Base-by-base conservation (phyloP, 352 stramenopile genomes). In the Phytophthora pinifolia region DNA sequence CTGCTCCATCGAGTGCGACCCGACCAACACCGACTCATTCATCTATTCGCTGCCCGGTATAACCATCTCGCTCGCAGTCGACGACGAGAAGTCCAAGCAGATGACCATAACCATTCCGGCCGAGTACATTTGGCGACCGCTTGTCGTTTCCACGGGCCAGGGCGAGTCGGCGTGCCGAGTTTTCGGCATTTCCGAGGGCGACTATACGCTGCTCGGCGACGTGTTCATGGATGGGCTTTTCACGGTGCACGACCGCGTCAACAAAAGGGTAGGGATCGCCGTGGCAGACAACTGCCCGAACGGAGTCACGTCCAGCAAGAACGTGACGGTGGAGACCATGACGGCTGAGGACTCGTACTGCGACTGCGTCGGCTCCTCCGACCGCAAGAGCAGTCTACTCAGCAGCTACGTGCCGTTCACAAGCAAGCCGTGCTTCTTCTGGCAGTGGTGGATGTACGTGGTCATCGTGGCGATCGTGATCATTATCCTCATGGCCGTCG, bases 391-490 rank as follows among this genome's bases (percentile, higher is more conserved):
- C 34, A 89, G 66, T 25, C 53, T 90, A n/a, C 33, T 94, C 18
- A 84, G 63, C 31, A 81, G 72, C 33, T 84, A 79, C 39, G 49
- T 79, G 15, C 80, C 82, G 4, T 81, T 88, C 56, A 73, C 70
- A 9, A 60, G 68, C 58, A 89, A 87, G 44, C 69, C 75, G 13
- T 94, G 84, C 70, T 92, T 83, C 76, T 91, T 90, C 61, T 94
- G 84, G 84, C 67, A 84, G 43, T 94, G 84, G 84, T 94, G 84
- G 84, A 92, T 89, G 79, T 92, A 94, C 54, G 65, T 94, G 22
- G 73, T 94, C 6, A 54, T 94, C 22, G 81, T 73, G 9, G 69
- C 70, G 12, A 48, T 74, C 30, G 62, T 76, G 13, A 39, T 92
- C 29, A 86, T 92, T 47, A 1, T 83, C 14, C 18, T 90, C 12